Conservation (phyloP, 1,284 basidiomycete genomes). For the Rhodotorula sp. region DNA sequence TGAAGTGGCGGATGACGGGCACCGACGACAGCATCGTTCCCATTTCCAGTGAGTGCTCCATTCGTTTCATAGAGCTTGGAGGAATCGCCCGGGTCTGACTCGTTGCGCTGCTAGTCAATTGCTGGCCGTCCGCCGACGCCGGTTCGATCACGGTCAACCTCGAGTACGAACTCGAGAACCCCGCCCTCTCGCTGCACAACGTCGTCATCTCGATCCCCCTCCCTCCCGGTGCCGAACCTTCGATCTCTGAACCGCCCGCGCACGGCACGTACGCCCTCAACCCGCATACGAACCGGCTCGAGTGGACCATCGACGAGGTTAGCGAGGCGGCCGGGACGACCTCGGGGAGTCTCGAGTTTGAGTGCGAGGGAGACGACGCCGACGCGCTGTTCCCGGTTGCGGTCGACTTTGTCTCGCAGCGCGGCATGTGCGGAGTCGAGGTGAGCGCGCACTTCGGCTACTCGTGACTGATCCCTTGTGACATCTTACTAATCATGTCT, state of each 20-base stretch:
- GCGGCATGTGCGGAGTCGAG: slow-evolving; percentile 43
- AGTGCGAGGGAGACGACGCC: slow-evolving; percentile 75
- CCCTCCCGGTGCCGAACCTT: slow-evolving; percentile 82
- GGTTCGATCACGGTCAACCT: slow-evolving; percentile 90
- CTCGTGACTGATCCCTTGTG: background rate
- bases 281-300: slow-evolving; percentile 70
- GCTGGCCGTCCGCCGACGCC: slow-evolving; percentile 91
- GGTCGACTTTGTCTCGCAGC: slow-evolving; percentile 69
- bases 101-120: slow-evolving; percentile 65
- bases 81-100: background rate
- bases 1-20: slow-evolving; percentile 89
- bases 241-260: slow-evolving; percentile 62
- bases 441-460: slow-evolving; percentile 42
- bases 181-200: slow-evolving; percentile 68
- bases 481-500: background rate
- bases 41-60: slow-evolving; percentile 70
- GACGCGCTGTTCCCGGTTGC: slow-evolving; percentile 90
- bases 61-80: background rate
- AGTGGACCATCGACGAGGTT: slow-evolving; percentile 72
- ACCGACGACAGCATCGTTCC: slow-evolving; percentile 91
- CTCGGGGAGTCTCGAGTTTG: slow-evolving; percentile 83
- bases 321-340: slow-evolving; percentile 55
- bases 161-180: slow-evolving; percentile 85
- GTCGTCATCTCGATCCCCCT: slow-evolving; percentile 88
- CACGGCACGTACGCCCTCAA: slow-evolving; percentile 77